Conservation (phyloP, 2,329 filamentous ascomycete species). For the Sporothrix schenckii region DNA sequence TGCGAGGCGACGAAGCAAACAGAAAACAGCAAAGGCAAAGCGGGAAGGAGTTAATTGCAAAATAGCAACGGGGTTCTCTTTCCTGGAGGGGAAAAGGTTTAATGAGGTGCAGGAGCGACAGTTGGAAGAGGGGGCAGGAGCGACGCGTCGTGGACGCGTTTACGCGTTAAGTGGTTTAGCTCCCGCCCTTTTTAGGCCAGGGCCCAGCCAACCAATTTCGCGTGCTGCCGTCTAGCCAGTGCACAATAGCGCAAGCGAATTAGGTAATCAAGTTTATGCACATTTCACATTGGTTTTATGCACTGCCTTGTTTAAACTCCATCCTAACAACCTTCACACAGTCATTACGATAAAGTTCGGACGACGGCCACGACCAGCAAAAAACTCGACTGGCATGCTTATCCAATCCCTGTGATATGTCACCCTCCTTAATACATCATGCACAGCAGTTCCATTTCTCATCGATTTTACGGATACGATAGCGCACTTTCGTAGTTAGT, state of each 20-base stretch:
- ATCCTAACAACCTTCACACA: too few species aligned
- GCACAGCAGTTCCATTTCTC: slow-evolving; percentile 1
- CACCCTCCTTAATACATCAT: not conserved
- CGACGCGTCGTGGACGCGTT: slow-evolving; percentile 35
- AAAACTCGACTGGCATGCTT: not conserved
- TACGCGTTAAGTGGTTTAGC: slow-evolving; percentile 35
- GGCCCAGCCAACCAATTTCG: slow-evolving; percentile 22
- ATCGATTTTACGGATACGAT: slow-evolving; percentile 25
- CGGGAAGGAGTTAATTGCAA: slow-evolving; percentile 20
- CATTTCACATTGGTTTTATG: not conserved
- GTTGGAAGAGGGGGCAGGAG: slow-evolving; percentile 26
- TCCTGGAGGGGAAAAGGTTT: slow-evolving; percentile 25
- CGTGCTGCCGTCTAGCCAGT: not conserved
- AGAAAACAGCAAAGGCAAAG: slow-evolving; percentile 21
- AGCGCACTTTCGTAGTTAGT: slow-evolving; percentile 12
- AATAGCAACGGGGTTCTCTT: slow-evolving; percentile 19
- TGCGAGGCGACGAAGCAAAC: not conserved
- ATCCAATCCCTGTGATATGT: not conserved
- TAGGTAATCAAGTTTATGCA: slow-evolving; percentile 9
- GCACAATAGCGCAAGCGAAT: not conserved
- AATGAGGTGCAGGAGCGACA: slow-evolving; percentile 25
- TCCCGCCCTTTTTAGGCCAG: not conserved
- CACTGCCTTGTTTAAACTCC: not conserved
- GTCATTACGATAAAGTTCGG: not conserved
- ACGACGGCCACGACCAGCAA: not conserved